Conservation (phyloP, 1,139 yeast genomes). For the Kazachstania sp. region DNA sequence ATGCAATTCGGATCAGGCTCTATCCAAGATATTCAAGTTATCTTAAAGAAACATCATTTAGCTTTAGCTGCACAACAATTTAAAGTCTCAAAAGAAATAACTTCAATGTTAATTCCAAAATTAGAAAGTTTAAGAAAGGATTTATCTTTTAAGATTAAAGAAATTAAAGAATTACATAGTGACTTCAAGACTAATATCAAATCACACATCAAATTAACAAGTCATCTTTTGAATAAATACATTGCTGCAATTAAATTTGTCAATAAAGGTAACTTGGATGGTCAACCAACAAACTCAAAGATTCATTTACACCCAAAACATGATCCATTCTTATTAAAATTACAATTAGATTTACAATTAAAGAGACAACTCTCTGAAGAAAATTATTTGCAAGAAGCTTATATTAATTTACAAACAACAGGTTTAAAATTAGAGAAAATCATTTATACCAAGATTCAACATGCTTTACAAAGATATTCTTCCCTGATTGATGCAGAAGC, state of each 20-base stretch:
- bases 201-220: slow-evolving; percentile 32
- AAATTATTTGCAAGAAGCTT: slow-evolving; percentile 62
- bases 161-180: slow-evolving; percentile 32
- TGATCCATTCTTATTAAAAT: slow-evolving; percentile 62
- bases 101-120: slow-evolving; percentile 52
- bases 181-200: slow-evolving; percentile 32
- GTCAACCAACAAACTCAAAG: slow-evolving; percentile 15
- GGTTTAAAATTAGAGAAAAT: slow-evolving; percentile 66
- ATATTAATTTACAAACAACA: slow-evolving; percentile 59
- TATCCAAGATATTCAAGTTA: slow-evolving; percentile 41
- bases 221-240: slow-evolving; percentile 40
- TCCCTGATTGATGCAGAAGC: slow-evolving; percentile 51
- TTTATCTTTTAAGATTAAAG: slow-evolving; percentile 56
- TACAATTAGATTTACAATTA: slow-evolving; percentile 59
- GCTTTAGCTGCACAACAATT: slow-evolving; percentile 38
- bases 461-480: slow-evolving; percentile 47
- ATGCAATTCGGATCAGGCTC: slow-evolving; percentile 45
- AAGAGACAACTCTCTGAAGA: slow-evolving; percentile 62
- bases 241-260: slow-evolving; percentile 33
- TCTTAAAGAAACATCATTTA: slow-evolving; percentile 40
- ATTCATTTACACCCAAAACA: slow-evolving; percentile 33
- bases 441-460: slow-evolving; percentile 57
- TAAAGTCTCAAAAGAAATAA: slow-evolving; percentile 49
- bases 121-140: slow-evolving; percentile 64
- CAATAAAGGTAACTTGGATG: slow-evolving; percentile 35